Base-by-base conservation (phyloP, 192 early-diverging fungal species). In the Backusella psychrophila region DNA sequence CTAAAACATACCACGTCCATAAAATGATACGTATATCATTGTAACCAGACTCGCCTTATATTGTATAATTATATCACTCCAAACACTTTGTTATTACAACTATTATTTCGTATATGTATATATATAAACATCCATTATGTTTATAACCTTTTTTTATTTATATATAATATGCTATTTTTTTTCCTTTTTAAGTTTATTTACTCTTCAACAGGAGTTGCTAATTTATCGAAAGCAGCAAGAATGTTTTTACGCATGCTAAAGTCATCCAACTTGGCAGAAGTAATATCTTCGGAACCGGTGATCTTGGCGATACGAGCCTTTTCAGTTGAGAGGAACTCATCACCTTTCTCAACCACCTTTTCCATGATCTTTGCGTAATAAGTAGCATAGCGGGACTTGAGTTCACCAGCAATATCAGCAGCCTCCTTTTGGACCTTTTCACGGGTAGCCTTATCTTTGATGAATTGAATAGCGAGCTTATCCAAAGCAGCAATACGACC, bases 341-440 rank as follows among this genome's bases (percentile, higher is more conserved):
- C 91, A 0, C 87, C 87, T 7, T 89, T 89, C 29, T 87, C 84
- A 68, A 81, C 70, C 70, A 93, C 88, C 86, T 98, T 97, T 83
- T 95, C 90, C 92, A 98, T 95, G 74, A 95, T 90, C 82, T 97
- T 98, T 79, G 85, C 81, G 77, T 99, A 99, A 88, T 96, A 98
- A 63, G 87, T 84, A 36, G 96, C 92, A 78, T 87, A 91, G 21
- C 78, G 85, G 77, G 77, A 78, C 70, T 80, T 83, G 71, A 81
- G 73, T 67, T 83, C 80, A 75, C 85, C 79, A 38, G 86, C 83
- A 26, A 83, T 78, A 4, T 68, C 71, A 71, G 76, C 81, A 72
- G 85, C 86, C 66, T 86, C 77, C 71, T 73, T 39, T 31, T 72
- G 67, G 17, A 77, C 41, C n/a, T 29, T 19, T 31, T 70, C 36